Evolutionary conservation across 768 basidiomycete genomes (phyloP).

Genomic region (Trametes sanguinea): DNA sequence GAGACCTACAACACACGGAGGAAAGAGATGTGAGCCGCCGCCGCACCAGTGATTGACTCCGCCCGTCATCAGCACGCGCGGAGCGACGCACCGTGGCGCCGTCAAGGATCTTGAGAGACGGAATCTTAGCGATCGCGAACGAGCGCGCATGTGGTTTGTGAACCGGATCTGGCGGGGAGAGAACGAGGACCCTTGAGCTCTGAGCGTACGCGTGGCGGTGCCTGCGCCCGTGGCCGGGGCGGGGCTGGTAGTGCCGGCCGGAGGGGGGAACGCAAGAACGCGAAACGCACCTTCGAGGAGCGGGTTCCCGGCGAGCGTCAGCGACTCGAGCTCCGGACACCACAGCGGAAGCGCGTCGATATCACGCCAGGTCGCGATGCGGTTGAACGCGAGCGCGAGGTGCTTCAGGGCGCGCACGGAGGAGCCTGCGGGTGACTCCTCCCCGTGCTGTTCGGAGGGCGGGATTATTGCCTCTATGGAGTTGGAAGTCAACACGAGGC

Average conservation of each 20-base stretch:
- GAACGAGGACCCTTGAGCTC: not conserved
- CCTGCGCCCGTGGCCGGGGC: too few species aligned
- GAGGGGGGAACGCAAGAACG: too few species aligned
- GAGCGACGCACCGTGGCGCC: constrained; percentile 54
- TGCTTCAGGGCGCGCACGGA: constrained; percentile 47
- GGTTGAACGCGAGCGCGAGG: constrained; percentile 66
- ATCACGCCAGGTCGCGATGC: constrained; percentile 56
- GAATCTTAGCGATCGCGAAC: constrained; percentile 66
- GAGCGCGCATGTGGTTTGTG: constrained; percentile 43
- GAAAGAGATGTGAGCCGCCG: not conserved
- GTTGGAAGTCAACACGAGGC: constrained; percentile 70
- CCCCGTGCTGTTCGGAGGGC: not conserved
- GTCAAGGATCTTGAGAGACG: constrained; percentile 64
- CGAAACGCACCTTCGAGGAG: constrained; percentile 50
- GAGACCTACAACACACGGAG: constrained; percentile 52
- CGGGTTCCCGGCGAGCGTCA: constrained; percentile 66
- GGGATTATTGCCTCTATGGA: constrained; percentile 46
- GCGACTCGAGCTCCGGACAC: constrained; percentile 65
- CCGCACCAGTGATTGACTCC: not conserved
- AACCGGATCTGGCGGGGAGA: constrained; percentile 36
- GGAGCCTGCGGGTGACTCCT: not conserved
- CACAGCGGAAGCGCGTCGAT: constrained; percentile 67
- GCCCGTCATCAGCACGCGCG: not conserved
- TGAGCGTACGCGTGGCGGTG: not conserved
- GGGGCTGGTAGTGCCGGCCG: too few species aligned